Base-by-base conservation (phyloP, 2,329 filamentous ascomycete species). In the Dothiorella sarmentorum region DNA sequence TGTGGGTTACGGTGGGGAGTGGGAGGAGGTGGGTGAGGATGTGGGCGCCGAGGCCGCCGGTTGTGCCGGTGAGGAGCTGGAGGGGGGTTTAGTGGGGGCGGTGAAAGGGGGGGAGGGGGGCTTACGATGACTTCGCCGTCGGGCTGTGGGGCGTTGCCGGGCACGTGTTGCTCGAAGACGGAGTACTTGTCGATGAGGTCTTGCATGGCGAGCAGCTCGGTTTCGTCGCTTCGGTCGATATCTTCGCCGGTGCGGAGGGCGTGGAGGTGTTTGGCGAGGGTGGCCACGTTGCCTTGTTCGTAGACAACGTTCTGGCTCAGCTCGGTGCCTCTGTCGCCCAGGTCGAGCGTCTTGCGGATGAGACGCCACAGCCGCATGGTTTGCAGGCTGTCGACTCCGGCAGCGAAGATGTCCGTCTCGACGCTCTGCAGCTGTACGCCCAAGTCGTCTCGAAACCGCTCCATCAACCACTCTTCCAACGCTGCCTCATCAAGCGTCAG, bases 11-110 rank as follows among this genome's bases (percentile, higher is more conserved):
- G 27, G 66, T 59, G 6, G 65, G 52, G 1, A 64, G 64, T 4
- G 44, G 58, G 18, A 71, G 65, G 2, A 76, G 62, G 37, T 72
- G 66, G 1, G 68, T 60, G 1, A 84, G 75, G 1, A 86, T 73
- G 62, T 87, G 84, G 0, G 82, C 77, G 1, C 86, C 86, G 0
- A 89, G 75, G 1, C 84, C 85, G 0, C 86, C 86, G 0, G 86
- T 89, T 0, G 81, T 80, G 1, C 86, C 86, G 0, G 86, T 89
- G 3, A 89, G 68, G 1, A 85, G 69, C 55, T 57, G 24, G 6
- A 7, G n/a, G 10, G 2, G 3, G n/a, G 11, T 10, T 5, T 26
- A 29, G 47, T 49, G 6, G 31, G n/a, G 4, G 17, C 2, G 24
- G 13, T 31, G 10, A 20, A 9, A 22, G 2, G n/a, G 15, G 7